Conservation (phyloP, 2,329 filamentous ascomycete genomes). For the Myriosclerotinia curreyana region DNA sequence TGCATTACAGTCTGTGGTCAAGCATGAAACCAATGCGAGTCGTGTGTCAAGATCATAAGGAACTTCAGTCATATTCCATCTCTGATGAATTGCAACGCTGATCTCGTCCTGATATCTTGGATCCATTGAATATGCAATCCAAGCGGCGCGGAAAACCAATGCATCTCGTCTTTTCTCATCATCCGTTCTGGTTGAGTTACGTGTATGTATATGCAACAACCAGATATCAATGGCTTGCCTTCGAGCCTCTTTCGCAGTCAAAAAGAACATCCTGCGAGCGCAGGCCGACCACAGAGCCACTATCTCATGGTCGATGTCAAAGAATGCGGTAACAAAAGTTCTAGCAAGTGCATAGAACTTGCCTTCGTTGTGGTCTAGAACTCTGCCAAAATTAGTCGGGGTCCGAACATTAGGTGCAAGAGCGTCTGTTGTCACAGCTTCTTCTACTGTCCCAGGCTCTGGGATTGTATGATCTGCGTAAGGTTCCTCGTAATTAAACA, state of each 20-base stretch:
- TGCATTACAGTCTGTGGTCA: slow-evolving; percentile 47
- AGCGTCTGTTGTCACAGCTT: background rate
- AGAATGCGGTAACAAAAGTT: background rate
- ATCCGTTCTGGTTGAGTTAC: background rate
- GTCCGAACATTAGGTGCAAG: no score
- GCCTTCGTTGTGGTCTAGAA: no score
- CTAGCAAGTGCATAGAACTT: background rate
- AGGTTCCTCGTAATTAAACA: slow-evolving; percentile 5
- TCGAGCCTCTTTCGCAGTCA: background rate
- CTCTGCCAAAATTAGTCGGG: no score
- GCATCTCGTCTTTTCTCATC: background rate
- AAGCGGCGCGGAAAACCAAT: slow-evolving; percentile 51
- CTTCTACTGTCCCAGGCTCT: background rate
- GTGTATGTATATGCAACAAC: background rate
- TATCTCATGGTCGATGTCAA: background rate
- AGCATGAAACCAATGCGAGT: slow-evolving; percentile 54
- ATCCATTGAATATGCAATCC: slow-evolving; percentile 22
- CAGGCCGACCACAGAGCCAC: slow-evolving; percentile 6
- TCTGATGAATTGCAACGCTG: slow-evolving; percentile 46
- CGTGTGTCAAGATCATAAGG: slow-evolving; percentile 49
- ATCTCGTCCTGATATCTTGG: slow-evolving; percentile 30
- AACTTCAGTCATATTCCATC: slow-evolving; percentile 45
- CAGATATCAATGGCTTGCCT: background rate
- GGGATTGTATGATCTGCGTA: background rate
- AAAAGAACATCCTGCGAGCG: slow-evolving; percentile 2